Evolutionary conservation across 192 early-diverging fungal species (phyloP), one percentile per base, ranked within the genome.

Genomic region (Phlyctochytrium planicorne): DNA sequence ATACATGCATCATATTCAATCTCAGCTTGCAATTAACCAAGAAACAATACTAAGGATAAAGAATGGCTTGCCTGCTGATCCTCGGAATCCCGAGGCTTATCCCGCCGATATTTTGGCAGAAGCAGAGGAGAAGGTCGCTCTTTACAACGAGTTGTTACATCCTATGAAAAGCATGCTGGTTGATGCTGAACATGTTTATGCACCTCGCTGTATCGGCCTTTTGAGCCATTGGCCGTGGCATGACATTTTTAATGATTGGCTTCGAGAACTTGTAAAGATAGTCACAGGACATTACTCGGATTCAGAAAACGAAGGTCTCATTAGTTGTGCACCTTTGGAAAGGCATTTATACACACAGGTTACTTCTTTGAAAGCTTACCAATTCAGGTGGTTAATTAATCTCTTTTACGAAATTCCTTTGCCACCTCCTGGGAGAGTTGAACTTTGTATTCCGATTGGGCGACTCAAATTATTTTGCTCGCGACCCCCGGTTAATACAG

Each of bases 401-500:
- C 65, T 93, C 27, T 79, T 93, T 16, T 75, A 85, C 59, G 89
- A 93, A 63, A 74, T 93, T 12, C 88, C 84, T 35, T 52, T 91
- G 24, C 91, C 91, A n/a, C 91, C 91, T 10, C 89, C 89, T 35
- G 91, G 91, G 14, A 89, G 87, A 63, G 78, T 90, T 29, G 91
- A 93, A 69, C 75, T 93, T 4, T 83, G 83, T 17, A 79, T 93
- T n/a, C 76, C 80, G 2, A 77, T 93, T 65, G 85, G 87, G 24
- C 71, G 84, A 40, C 66, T 78, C 60, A 60, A 79, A 10, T 73
- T 93, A 4, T 93, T 82, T 68, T 80, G 81, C 30, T 84, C 88
- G 3, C 62, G 91, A 65, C 91, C 91, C n/a, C 82, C 91, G 2
- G 77, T 91, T 1, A 93, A 93, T 68, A 78, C 84, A 29, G 86